Conservation (phyloP, 2,329 filamentous ascomycete species). For the Penicillium palitans region DNA sequence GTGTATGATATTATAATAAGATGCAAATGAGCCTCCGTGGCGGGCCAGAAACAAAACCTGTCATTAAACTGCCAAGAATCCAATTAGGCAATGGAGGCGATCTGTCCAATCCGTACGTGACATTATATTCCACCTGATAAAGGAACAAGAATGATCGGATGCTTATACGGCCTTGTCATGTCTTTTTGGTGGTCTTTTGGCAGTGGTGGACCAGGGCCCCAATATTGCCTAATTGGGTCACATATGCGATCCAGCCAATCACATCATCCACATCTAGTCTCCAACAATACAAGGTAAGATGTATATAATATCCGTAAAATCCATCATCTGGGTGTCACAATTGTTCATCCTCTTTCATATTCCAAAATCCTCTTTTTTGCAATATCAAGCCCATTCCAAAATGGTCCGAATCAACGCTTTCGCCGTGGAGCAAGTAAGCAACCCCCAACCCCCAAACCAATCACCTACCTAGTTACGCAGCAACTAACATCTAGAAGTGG, state of each 20-base stretch:
- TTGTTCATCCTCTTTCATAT: background rate
- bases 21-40: background rate
- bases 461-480: background rate
- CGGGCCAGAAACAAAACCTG: background rate
- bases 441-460: background rate
- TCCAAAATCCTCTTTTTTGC: background rate
- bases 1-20: background rate
- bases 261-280: background rate
- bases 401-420: constrained; percentile 26
- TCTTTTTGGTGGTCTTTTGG: too few relatives aligned
- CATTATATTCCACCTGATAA: background rate
- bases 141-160: too few relatives aligned
- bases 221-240: constrained; percentile 13
- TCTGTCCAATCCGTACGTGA: background rate
- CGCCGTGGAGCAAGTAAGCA: constrained; percentile 22
- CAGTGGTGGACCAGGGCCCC: background rate
- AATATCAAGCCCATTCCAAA: background rate
- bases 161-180: too few relatives aligned
- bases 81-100: background rate
- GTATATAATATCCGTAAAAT: constrained; percentile 4
- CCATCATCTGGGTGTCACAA: background rate
- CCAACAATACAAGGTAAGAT: background rate
- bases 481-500: constrained; percentile 46
- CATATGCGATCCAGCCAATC: constrained; percentile 23
- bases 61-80: background rate